Evolutionary conservation across 2,329 filamentous ascomycete genomes (phyloP).

Genomic region (Ophiostoma sp.): DNA sequence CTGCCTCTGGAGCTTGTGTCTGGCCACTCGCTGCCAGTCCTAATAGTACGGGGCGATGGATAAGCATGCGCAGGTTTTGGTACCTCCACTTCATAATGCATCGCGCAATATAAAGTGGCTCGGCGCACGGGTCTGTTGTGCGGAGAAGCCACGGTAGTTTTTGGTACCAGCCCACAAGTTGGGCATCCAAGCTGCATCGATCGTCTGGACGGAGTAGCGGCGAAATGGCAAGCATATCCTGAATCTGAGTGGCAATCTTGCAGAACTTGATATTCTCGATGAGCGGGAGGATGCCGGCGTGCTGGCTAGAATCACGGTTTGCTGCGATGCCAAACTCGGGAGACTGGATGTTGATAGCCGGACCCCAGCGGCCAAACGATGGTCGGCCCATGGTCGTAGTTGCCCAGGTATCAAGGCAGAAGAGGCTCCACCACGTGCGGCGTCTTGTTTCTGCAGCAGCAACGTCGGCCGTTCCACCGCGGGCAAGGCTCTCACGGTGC

Average conservation of each 20-base stretch:
- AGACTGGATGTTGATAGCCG: conserved; percentile 60
- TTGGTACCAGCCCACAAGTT: conserved; percentile 67
- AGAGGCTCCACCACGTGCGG: conserved; percentile 69
- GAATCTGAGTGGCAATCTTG: conserved; percentile 70
- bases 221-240: conserved; percentile 66
- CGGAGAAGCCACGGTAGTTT: conserved; percentile 61
- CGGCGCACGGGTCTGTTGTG: conserved; percentile 61
- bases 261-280: conserved; percentile 75
- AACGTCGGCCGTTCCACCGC: conserved; percentile 42
- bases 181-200: conserved; percentile 59
- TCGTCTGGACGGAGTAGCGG: conserved; percentile 63
- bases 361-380: conserved; percentile 61
- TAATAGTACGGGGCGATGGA: conserved; percentile 67
- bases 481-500: conserved; percentile 55
- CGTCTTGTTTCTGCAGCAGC: conserved; percentile 56
- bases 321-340: conserved; percentile 50
- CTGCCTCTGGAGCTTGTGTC: conserved; percentile 34
- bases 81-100: conserved; percentile 79
- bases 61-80: conserved; percentile 69
- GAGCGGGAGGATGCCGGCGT: conserved; percentile 62
- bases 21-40: conserved; percentile 55
- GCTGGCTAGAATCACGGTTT: conserved; percentile 47
- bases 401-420: conserved; percentile 70
- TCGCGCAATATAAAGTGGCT: conserved; percentile 63
- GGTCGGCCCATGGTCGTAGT: conserved; percentile 65